A percentile compares a stretch with the other conserved stretches of the same genome.
Evolutionary conservation across 441 rosid species (phyloP).

Genomic region (Francoa sonchifolia): DNA sequence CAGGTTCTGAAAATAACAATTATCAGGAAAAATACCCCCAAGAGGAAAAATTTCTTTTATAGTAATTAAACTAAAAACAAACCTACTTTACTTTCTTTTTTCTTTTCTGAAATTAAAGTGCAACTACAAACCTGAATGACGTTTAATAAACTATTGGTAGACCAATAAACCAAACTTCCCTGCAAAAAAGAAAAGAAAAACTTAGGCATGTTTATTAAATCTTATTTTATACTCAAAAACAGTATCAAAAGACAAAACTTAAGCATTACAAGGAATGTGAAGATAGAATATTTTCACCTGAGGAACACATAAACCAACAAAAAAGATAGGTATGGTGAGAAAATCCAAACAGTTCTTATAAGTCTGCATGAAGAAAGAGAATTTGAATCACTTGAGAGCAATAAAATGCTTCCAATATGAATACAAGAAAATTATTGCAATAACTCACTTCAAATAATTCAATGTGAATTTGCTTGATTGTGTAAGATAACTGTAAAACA

Average conservation of each 20-base stretch:
- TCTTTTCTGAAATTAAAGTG: conserved; percentile 1
- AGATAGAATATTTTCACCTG: conserved; percentile 35
- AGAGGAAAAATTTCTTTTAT: no score
- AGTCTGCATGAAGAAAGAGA: conserved; percentile 38
- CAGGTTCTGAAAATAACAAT: no score
- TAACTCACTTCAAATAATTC: no score
- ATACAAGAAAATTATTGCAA: no score
- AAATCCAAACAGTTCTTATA: conserved; percentile 54
- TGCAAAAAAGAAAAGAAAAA: conserved; percentile 14
- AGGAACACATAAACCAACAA: conserved; percentile 52
- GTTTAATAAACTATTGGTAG: conserved; percentile 59
- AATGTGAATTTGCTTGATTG: no score
- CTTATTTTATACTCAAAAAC: no score
- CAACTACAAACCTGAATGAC: conserved; percentile 45
- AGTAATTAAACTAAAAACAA: conserved; percentile 7
- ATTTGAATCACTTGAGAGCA: conserved; percentile 10
- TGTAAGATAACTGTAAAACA: background rate
- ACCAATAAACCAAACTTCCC: conserved; percentile 93
- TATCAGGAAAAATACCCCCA: no score
- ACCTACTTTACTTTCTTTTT: no score
- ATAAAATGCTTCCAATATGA: conserved; percentile 1
- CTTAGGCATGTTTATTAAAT: no score
- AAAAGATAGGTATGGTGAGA: conserved; percentile 43
- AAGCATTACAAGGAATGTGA: no score
- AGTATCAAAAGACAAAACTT: no score